Evolutionary conservation across 768 basidiomycete genomes (phyloP), one percentile per base, ranked within the genome.

Genomic region (Naganishia friedmannii): DNA sequence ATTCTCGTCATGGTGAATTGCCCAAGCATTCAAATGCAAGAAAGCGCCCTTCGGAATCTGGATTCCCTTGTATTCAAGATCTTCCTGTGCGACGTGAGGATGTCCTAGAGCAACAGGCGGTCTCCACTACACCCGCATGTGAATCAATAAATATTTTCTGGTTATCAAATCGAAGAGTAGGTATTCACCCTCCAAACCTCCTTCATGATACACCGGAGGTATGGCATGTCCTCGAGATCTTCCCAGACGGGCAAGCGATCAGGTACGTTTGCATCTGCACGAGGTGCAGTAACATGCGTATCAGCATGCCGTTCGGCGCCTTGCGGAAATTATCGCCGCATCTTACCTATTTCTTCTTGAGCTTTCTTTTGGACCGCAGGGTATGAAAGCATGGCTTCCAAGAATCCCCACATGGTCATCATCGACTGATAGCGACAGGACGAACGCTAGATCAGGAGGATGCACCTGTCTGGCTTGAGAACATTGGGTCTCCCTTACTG

Each of bases 11-110:
- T 51, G 48, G 23, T 51, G 48, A 12, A 51, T 51, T n/a, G 48
- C 48, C 48, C 48, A 51, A 51, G 48, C 48, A 23, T 51, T 51
- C 48, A 51, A 51, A 12, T 51, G 48, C n/a, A 51, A 51, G 48
- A 51, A 51, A 7, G 48, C 48, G 19, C 48, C 48, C 12, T 51
- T 51, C 4, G 48, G 48, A 12, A 51, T 51, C 3, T 51, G 48
- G 6, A 51, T 51, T n/a, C 48, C 48, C 48, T 51, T 23, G 48
- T 51, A 51, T 51, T 51, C 48, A 13, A 51, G 48, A 51, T 51
- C 48, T 21, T 51, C 48, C 23, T 51, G 48, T 3, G 48, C 48
- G n/a, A 51, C 48, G 48, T 51, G 48, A 21, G 48, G 48, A 51
- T 51, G 48, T 7, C 48, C 48, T 3, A 51, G n/a, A 3, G 48